Conservation (phyloP, 2,329 filamentous ascomycete species). For the Epichloe festucae region DNA sequence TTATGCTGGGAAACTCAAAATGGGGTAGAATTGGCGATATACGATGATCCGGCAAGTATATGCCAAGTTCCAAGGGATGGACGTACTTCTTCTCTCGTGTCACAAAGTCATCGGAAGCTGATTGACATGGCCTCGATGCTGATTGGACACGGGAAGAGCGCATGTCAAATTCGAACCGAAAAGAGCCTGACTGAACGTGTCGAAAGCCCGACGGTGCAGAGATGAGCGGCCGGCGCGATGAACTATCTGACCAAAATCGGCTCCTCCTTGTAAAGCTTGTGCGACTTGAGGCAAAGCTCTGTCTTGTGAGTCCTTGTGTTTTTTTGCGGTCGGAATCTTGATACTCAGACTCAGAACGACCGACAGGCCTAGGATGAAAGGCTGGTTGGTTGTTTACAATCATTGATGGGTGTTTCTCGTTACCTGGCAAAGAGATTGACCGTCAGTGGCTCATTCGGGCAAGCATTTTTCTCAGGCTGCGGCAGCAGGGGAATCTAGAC, state of each 20-base stretch:
- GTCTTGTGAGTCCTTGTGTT: constrained; percentile 7
- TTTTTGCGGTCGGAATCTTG: constrained; percentile 9
- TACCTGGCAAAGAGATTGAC: constrained; percentile 9
- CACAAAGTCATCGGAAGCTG: constrained; percentile 6
- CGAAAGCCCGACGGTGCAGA: constrained; percentile 47
- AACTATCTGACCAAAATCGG: constrained; percentile 30
- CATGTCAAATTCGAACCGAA: constrained; percentile 19
- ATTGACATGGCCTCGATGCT: not conserved
- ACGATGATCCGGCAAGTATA: constrained; percentile 28
- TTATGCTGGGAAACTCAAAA: constrained; percentile 28
- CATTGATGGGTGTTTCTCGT: constrained; percentile 15
- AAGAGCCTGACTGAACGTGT: constrained; percentile 39
- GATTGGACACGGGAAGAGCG: constrained; percentile 4
- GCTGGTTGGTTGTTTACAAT: constrained; percentile 18
- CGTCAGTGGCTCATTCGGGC: not conserved
- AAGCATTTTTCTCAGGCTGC: not conserved
- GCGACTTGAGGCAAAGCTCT: constrained; percentile 20
- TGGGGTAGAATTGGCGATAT: constrained; percentile 45
- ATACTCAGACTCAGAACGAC: constrained; percentile 11
- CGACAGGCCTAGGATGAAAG: constrained; percentile 16
- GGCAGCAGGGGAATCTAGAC: not conserved
- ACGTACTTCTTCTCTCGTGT: constrained; percentile 27
- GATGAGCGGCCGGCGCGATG: constrained; percentile 41
- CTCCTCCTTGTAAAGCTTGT: constrained; percentile 33
- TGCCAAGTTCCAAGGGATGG: constrained; percentile 43